phyloP scores from a whole-genome alignment of 2,329 filamentous ascomycete genomes.

The Fusarium pininemorale region DNA sequence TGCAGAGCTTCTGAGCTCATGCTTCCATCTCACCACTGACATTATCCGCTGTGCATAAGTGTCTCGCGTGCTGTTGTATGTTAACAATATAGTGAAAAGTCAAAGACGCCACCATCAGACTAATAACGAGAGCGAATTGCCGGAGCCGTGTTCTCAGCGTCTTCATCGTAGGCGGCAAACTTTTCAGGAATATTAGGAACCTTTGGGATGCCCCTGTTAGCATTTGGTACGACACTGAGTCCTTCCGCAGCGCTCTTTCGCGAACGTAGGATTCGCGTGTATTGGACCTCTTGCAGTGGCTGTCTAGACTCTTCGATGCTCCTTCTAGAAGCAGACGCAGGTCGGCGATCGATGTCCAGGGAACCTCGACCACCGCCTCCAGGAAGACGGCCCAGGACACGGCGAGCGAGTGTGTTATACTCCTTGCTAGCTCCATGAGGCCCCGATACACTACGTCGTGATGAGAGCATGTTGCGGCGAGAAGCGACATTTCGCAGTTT shows the following conservation, averaged over 20 bases:
- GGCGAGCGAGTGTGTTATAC: conserved; percentile 39
- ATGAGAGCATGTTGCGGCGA: conserved; percentile 33
- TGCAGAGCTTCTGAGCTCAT: conserved; percentile 11
- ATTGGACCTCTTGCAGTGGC: conserved; percentile 32
- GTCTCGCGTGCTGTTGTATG: conserved; percentile 14
- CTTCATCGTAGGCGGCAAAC: conserved; percentile 48
- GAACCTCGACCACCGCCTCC: conserved; percentile 32
- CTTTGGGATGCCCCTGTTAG: conserved; percentile 57
- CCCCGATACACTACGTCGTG: conserved; percentile 44
- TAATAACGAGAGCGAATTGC: conserved; percentile 45
- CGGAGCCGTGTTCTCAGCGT: conserved; percentile 47
- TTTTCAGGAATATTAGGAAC: conserved; percentile 57
- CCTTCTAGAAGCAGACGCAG: conserved; percentile 27
- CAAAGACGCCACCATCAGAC: not conserved
- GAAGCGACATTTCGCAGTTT: conserved; percentile 46
- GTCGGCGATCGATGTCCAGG: conserved; percentile 23
- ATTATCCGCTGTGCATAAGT: conserved; percentile 19
- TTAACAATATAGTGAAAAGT: conserved; percentile 3
- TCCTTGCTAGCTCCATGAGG: conserved; percentile 32
- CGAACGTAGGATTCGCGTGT: conserved; percentile 41
- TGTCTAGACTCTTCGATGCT: conserved; percentile 26
- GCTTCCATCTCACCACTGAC: conserved; percentile 10
- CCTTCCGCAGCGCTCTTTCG: conserved; percentile 39
- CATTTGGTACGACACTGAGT: conserved; percentile 55
- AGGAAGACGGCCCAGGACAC: conserved; percentile 39